Evolutionary conservation across 164 flowering plant species (phyloP).

Genomic region (Magnolia kwangsiensis): DNA sequence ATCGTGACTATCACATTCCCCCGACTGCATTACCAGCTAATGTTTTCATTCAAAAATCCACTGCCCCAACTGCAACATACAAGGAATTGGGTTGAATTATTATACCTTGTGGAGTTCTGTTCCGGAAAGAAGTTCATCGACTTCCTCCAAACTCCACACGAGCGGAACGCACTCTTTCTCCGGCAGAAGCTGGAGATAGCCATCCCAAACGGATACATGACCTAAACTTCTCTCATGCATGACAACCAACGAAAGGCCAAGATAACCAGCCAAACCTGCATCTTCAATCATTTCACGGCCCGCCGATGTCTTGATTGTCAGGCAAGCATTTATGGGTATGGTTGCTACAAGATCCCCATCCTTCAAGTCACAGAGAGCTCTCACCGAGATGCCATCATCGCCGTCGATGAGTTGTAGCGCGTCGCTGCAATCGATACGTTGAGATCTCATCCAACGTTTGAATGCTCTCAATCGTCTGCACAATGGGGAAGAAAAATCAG

Average conservation of each 20-base stretch:
- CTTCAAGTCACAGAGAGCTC: conserved; percentile 43
- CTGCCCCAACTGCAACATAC: not conserved
- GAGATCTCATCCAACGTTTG: conserved; percentile 79
- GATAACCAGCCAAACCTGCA: conserved; percentile 51
- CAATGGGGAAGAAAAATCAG: not conserved
- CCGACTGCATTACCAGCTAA: no score
- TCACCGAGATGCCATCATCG: conserved; percentile 47
- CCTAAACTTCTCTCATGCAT: conserved; percentile 87
- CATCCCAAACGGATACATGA: conserved; percentile 65
- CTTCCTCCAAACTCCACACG: conserved; percentile 64
- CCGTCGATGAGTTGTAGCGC: conserved; percentile 41
- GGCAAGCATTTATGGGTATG: conserved; percentile 76
- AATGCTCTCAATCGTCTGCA: conserved; percentile 71
- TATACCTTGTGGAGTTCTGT: conserved; percentile 90
- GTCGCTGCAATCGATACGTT: conserved; percentile 61
- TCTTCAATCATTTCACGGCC: conserved; percentile 53
- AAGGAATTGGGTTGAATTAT: not conserved
- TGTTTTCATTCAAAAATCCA: no score
- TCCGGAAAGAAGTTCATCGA: conserved; percentile 60
- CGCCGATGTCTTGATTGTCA: conserved; percentile 59
- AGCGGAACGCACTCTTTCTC: conserved; percentile 57
- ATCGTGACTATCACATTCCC: no score
- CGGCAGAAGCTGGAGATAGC: conserved; percentile 75
- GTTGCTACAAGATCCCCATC: conserved; percentile 75
- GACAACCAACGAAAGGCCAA: conserved; percentile 69